These are phyloP conservation scores for Hyaloperonospora arabidopsidis DNA, from an alignment of 352 stramenopile species.

Conservation along the genomic window DNA sequence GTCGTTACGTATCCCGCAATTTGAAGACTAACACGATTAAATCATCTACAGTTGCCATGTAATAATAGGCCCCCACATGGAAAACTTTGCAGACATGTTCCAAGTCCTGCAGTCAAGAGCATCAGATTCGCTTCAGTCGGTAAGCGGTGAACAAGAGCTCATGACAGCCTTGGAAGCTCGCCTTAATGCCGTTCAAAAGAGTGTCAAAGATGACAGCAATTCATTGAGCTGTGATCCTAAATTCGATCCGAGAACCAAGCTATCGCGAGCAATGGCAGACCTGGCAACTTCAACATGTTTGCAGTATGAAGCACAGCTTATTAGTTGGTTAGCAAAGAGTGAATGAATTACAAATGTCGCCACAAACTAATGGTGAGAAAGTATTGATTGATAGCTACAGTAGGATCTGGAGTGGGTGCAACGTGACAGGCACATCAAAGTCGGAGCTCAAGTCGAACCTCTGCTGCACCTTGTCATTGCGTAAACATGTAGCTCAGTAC, in stretches of 20 bases:
- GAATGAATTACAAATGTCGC: background rate
- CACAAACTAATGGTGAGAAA: constrained; percentile 13
- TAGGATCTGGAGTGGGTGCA: constrained; percentile 11
- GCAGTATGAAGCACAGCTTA: constrained; percentile 28
- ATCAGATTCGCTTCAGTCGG: constrained; percentile 13
- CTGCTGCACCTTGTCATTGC: constrained; percentile 18
- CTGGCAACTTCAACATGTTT: constrained; percentile 24
- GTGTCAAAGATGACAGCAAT: background rate
- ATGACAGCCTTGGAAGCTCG: constrained; percentile 16
- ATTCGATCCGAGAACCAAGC: constrained; percentile 10
- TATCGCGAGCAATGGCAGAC: constrained; percentile 24
- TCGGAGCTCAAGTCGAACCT: constrained; percentile 5
- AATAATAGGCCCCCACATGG: constrained; percentile 54
- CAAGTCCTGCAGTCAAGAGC: constrained; percentile 17
- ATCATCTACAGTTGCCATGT: constrained; percentile 45
- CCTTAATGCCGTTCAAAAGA: constrained; percentile 6
- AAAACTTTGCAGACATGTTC: constrained; percentile 62
- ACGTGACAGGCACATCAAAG: constrained; percentile 9
- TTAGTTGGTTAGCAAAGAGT: constrained; percentile 29
- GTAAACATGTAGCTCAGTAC: constrained; percentile 41
- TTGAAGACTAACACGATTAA: background rate
- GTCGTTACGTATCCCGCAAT: background rate
- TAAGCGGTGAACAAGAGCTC: constrained; percentile 15
- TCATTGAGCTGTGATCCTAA: background rate
- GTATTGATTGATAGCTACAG: constrained; percentile 28